Evolutionary conservation across 768 basidiomycete species (phyloP).

Genomic region (Hortiboletus campestris): DNA sequence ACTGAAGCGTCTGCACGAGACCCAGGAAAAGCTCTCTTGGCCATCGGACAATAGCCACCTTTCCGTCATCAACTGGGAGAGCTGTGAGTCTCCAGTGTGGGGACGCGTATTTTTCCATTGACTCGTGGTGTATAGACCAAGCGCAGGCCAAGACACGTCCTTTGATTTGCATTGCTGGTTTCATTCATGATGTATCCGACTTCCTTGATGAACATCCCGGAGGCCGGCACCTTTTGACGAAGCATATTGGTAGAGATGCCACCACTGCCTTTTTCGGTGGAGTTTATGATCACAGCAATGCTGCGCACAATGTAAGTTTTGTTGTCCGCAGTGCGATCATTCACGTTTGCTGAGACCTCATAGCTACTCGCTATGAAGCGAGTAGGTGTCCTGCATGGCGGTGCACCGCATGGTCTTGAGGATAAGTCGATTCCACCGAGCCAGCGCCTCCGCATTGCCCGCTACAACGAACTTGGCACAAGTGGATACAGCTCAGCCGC

Average conservation of each 20-base stretch:
- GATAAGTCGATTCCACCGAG: conserved; percentile 70
- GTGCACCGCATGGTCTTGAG: conserved; percentile 51
- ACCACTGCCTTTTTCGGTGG: conserved; percentile 95
- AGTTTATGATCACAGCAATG: conserved; percentile 86
- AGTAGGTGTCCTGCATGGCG: conserved; percentile 53
- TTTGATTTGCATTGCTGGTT: conserved; percentile 83
- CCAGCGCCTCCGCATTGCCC: conserved; percentile 68
- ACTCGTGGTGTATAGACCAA: conserved; percentile 50
- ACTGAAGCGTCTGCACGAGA: conserved; percentile 78
- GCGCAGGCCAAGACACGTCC: conserved; percentile 78
- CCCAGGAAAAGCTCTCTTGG: conserved; percentile 77
- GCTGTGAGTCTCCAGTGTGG: conserved; percentile 49
- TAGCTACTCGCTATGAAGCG: conserved; percentile 48
- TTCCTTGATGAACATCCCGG: conserved; percentile 94
- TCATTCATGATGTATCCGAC: conserved; percentile 84
- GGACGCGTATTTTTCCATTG: background rate
- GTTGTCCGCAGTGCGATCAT: fast-evolving
- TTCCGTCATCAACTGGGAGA: conserved; percentile 83
- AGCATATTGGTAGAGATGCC: conserved; percentile 87
- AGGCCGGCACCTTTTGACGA: conserved; percentile 78
- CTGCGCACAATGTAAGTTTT: conserved; percentile 72
- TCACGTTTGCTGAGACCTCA: conserved; percentile 4
- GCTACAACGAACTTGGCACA: conserved; percentile 51
- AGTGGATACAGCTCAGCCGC: conserved; percentile 56
- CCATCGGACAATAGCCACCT: conserved; percentile 73